Evolutionary conservation across 225 moss, liverwort and hornwort species (phyloP), one percentile per base, ranked within the genome.

Genomic region (Polytrichum formosum): DNA sequence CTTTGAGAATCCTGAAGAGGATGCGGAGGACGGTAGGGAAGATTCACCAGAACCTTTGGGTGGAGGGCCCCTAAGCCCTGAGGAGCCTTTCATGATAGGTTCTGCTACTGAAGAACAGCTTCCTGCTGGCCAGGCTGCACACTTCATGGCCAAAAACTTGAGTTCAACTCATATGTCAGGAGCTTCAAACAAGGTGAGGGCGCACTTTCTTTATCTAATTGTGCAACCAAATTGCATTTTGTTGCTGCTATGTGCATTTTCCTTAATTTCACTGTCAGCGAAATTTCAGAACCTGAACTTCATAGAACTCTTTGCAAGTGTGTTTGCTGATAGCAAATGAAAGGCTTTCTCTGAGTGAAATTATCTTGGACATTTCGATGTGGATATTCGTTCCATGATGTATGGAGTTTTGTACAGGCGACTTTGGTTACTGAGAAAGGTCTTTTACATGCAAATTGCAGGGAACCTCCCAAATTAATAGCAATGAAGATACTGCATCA

Each of bases 51-150:
- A 75, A 23, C 28, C 58, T 63, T 67, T 78, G 70, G 75, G 33
- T 28, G 63, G 63, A 33, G 67, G 64, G 10, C 74, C 78, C 70
- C 60, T 68, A 26, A 73, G 76, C 67, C 73, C 77, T 64, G 75
- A 69, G 22, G 73, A 79, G 23, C 82, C 82, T 65, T 53, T 61
- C 67, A 62, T 79, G 82, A 70, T 73, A 61, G 82, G 82, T 26
- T 84, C 87, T 21, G 87, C 87, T 70, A 84, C 87, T 79, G 88
- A 88, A 79, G 88, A 88, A 76, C 84, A 79, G 59, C 77, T 84
- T 66, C 82, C 87, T 55, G 75, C 67, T 26, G 64, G 65, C 3
- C 55, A 23, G 22, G 73, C 54, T 62, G 58, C 72, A 67, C 76
- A 67, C 25, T 56, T 68, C 60, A 76, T 66, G 58, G 79, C 68